Conservation (phyloP, 257 asterid genomes). For the Solanum bulbocastanum region DNA sequence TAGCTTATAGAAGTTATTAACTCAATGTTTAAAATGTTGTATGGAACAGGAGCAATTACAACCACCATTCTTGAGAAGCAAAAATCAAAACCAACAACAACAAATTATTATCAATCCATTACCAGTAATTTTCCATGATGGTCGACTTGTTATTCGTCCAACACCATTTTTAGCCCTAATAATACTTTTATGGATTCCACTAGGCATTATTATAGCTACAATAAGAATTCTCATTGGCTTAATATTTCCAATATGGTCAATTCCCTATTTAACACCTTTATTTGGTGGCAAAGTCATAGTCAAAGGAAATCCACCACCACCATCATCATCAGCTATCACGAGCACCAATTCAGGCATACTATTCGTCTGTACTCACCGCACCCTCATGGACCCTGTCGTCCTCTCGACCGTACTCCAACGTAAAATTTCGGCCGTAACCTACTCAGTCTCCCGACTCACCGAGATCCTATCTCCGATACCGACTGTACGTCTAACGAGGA, state of each 20-base stretch:
- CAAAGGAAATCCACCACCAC: constrained; percentile 63
- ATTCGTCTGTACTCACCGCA: constrained; percentile 72
- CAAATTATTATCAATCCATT: constrained; percentile 24
- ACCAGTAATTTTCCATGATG: constrained; percentile 88
- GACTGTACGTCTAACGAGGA: constrained; percentile 55
- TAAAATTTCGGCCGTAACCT: constrained; percentile 61
- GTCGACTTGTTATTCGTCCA: constrained; percentile 68
- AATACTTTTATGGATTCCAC: constrained; percentile 65
- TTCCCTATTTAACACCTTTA: constrained; percentile 31
- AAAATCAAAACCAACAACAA: neutral
- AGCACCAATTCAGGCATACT: constrained; percentile 41
- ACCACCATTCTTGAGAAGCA: constrained; percentile 19
- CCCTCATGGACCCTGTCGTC: constrained; percentile 71
- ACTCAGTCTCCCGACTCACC: constrained; percentile 58
- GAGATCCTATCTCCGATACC: constrained; percentile 80
- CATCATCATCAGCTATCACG: constrained; percentile 41
- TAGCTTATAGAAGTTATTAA: neutral
- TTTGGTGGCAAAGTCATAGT: constrained; percentile 58
- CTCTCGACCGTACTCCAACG: constrained; percentile 62
- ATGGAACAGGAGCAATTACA: constrained; percentile 31
- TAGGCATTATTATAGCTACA: constrained; percentile 47
- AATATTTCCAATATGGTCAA: constrained; percentile 40
- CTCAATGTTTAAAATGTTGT: neutral
- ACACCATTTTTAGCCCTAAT: constrained; percentile 49
- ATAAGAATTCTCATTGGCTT: constrained; percentile 49